Conservation (phyloP, 2,329 filamentous ascomycete genomes). For the Fusarium fujikuroi region DNA sequence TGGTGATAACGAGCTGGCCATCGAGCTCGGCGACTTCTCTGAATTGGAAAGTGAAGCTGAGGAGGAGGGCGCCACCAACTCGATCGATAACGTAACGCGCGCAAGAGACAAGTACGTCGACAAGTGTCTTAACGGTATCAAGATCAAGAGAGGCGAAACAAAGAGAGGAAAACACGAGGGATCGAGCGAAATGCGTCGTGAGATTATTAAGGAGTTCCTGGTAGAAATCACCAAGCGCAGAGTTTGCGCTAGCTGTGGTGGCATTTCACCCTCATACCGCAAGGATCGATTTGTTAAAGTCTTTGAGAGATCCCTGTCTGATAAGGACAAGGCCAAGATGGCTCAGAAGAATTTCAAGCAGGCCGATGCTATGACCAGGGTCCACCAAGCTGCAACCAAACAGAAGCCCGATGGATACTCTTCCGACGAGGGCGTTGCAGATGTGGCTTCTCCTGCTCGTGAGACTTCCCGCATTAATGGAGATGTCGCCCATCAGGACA, state of each 20-base stretch:
- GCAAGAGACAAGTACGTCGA: slow-evolving; percentile 76
- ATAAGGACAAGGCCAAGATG: slow-evolving; percentile 83
- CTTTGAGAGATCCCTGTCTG: slow-evolving; percentile 81
- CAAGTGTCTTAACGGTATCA: slow-evolving; percentile 72
- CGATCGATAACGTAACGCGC: slow-evolving; percentile 63
- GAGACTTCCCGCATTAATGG: slow-evolving; percentile 53
- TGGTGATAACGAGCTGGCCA: slow-evolving; percentile 56
- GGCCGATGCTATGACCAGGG: slow-evolving; percentile 72
- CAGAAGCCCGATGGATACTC: slow-evolving; percentile 57
- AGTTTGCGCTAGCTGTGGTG: slow-evolving; percentile 73
- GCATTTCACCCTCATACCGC: slow-evolving; percentile 83
- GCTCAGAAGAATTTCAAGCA: slow-evolving; percentile 73
- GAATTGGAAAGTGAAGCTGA: slow-evolving; percentile 68
- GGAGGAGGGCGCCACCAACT: slow-evolving; percentile 65
- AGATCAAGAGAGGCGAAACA: slow-evolving; percentile 58
- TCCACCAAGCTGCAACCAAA: slow-evolving; percentile 50
- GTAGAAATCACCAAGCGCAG: slow-evolving; percentile 75
- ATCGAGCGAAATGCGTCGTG: slow-evolving; percentile 78
- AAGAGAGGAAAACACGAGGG: slow-evolving; percentile 83
- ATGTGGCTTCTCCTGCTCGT: slow-evolving; percentile 64
- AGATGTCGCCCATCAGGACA: slow-evolving; percentile 59
- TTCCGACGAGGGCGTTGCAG: slow-evolving; percentile 76
- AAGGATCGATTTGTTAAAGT: slow-evolving; percentile 95
- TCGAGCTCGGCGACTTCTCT: slow-evolving; percentile 46
- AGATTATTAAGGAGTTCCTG: slow-evolving; percentile 84